A percentile compares a stretch with the other conserved stretches of the same genome.
phyloP scores from a whole-genome alignment of 177 flowering plant genomes.

The Vitis hybrid region DNA sequence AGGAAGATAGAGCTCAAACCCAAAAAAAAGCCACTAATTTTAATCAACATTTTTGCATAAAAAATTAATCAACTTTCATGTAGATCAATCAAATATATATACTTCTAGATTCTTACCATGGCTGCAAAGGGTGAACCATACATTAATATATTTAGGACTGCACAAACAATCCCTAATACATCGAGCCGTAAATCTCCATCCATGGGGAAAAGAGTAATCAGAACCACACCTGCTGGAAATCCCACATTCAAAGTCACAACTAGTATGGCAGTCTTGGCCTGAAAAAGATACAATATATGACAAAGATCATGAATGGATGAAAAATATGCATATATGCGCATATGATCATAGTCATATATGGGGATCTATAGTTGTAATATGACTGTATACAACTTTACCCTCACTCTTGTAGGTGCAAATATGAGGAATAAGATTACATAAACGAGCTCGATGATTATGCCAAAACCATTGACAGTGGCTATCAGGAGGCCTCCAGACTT shows the following conservation, averaged over 20 bases:
- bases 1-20: too few species aligned
- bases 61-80: too few species aligned
- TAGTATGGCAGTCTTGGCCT: slow-evolving; percentile 13
- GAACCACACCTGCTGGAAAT: slow-evolving; percentile 11
- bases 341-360: too few species aligned
- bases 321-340: not conserved
- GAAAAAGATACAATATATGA: not conserved
- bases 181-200: slow-evolving; percentile 11
- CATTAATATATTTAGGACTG: slow-evolving; percentile 11
- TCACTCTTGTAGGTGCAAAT: slow-evolving; percentile 42
- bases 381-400: slow-evolving; percentile 15
- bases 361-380: too few species aligned
- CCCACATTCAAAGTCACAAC: slow-evolving; percentile 13
- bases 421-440: slow-evolving; percentile 45
- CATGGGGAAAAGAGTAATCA: slow-evolving; percentile 6
- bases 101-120: slow-evolving; percentile 14
- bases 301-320: not conserved
- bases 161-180: slow-evolving; percentile 16
- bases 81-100: too few species aligned
- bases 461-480: slow-evolving; percentile 61
- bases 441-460: slow-evolving; percentile 30
- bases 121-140: slow-evolving; percentile 21
- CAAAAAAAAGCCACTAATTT: too few species aligned
- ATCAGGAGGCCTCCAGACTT: slow-evolving; percentile 47
- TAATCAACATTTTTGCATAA: too few species aligned